Percentiles rank a stretch among this genome's conserved stretches.
Conservation (phyloP, 23 red algal genomes). For the Gracilaria domingensis region DNA sequence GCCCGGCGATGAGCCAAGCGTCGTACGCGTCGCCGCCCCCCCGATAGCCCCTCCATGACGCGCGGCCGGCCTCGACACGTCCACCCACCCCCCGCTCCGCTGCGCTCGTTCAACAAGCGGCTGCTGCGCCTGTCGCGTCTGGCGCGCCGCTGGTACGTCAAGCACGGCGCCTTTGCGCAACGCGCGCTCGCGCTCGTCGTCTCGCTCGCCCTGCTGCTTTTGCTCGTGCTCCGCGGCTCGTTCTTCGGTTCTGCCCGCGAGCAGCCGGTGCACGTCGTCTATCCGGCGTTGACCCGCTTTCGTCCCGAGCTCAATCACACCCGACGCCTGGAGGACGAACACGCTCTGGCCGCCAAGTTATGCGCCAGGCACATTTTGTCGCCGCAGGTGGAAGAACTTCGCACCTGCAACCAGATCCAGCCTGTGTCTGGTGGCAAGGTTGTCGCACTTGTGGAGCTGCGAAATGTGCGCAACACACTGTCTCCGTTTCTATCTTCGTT, state of each 20-base stretch:
- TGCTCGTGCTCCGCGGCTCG: neutral
- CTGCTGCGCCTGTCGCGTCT: conserved; percentile 28
- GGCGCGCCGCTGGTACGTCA: neutral
- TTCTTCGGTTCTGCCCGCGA: neutral
- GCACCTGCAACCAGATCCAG: conserved; percentile 23
- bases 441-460: conserved; percentile 76
- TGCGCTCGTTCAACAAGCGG: conserved; percentile 28
- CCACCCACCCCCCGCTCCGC: neutral
- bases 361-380: neutral
- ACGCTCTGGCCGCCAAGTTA: neutral
- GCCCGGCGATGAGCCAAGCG: neutral
- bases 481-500: conserved; percentile 58
- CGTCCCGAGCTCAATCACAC: neutral
- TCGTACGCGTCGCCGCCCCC: neutral
- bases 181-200: neutral
- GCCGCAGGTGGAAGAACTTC: conserved; percentile 24
- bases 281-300: neutral
- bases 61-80: neutral
- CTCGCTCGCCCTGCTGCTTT: neutral
- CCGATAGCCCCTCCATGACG: conserved; percentile 5
- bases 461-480: conserved; percentile 56
- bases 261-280: neutral
- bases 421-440: conserved; percentile 29
- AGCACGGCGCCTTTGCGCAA: neutral
- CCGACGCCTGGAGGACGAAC: neutral